phyloP scores from a whole-genome alignment of 2,329 filamentous ascomycete genomes.

The Rutstroemia sp. region DNA sequence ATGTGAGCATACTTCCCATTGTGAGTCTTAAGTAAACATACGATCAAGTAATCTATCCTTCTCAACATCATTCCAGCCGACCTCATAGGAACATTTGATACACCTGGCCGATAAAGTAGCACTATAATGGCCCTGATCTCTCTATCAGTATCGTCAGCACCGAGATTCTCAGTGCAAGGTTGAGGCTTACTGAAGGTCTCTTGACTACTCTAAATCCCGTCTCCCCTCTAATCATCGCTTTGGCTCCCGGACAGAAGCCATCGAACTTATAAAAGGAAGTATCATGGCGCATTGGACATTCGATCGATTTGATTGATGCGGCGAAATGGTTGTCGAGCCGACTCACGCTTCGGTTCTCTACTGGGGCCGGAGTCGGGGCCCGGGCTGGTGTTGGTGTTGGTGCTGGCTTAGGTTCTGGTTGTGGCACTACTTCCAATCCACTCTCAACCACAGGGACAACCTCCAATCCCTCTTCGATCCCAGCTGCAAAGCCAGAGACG shows the following conservation, averaged over 20 bases:
- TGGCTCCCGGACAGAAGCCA: conserved; percentile 28
- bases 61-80: conserved; percentile 25
- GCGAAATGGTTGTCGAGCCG: conserved; percentile 14
- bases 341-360: conserved; percentile 4
- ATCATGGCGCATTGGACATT: conserved; percentile 25
- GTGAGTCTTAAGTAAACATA: background rate
- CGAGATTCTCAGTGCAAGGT: background rate
- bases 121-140: conserved; percentile 25
- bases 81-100: conserved; percentile 27
- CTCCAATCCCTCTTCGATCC: conserved; percentile 23
- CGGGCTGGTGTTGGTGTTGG: background rate
- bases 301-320: conserved; percentile 21
- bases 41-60: conserved; percentile 24
- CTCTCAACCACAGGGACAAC: conserved; percentile 12
- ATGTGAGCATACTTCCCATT: background rate
- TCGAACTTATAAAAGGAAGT: conserved; percentile 27
- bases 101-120: conserved; percentile 24
- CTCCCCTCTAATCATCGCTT: conserved; percentile 22
- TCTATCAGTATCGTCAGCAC: conserved; percentile 14
- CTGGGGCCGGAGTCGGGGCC: background rate
- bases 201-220: conserved; percentile 26
- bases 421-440: conserved; percentile 6
- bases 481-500: conserved; percentile 18
- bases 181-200: conserved; percentile 22
- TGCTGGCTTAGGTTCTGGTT: background rate